Evolutionary conservation across 352 stramenopile species (phyloP), one percentile per base, ranked within the genome.

Genomic region (Aphanomyces invadans): DNA sequence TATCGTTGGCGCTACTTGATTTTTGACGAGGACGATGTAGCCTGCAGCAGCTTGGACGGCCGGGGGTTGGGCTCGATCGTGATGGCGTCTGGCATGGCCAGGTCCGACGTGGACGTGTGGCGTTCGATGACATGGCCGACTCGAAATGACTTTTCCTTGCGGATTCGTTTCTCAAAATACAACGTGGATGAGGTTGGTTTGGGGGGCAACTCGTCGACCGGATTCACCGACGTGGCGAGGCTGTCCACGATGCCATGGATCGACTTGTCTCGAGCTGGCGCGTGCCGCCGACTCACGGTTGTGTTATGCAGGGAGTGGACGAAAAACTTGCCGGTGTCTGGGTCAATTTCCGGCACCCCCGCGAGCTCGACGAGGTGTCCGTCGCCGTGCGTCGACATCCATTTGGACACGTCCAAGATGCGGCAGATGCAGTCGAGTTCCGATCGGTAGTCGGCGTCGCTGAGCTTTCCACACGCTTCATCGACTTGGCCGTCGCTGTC

Each of bases 401-500:
- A 59, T 21, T 11, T 3, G 9, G 2, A 28, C 19, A 67, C 60
- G 49, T 67, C 49, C 12, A 67, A 33, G 29, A 67, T 44, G 3
- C 15, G 10, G 45, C 48, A 49, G 19, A 67, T 39, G 23, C 38
- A 67, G 10, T 56, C 28, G 2, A 67, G 17, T 32, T 67, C 60
- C 0, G 45, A 38, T 2, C 26, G 26, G 46, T 67, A 67, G 19
- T 15, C 11, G 28, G 42, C 60, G 49, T 67, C 60, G 33, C 46
- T 67, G 45, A 67, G 49, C 33, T 67, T 67, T 9, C 60, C 60
- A 29, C 60, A 67, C 17, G 60, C 60, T 59, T 67, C 60, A 17
- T 56, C 60, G 17, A 60, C 60, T 39, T 44, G 48, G 42, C 60
- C 60, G 32, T 67, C 60, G 49, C 60, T 67, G 49, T 67, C 46